phyloP scores from a whole-genome alignment of 2,329 filamentous ascomycete species.

The Aspergillus versicolor region DNA sequence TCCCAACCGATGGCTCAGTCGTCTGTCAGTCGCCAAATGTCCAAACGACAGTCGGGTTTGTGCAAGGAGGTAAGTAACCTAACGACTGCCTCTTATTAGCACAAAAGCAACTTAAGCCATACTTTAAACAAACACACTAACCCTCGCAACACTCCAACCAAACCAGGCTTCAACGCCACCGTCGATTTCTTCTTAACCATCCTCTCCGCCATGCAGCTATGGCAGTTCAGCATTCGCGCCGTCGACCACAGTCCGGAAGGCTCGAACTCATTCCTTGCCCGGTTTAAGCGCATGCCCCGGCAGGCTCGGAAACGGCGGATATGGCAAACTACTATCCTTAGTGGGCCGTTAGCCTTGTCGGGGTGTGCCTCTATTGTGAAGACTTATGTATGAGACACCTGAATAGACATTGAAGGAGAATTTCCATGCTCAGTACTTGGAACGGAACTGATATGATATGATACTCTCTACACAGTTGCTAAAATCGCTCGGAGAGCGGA shows the following conservation, averaged over 20 bases:
- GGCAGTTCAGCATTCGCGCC: conserved; percentile 36
- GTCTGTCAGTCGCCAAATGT: conserved; percentile 33
- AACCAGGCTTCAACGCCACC: conserved; percentile 31
- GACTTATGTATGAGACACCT: conserved; percentile 28
- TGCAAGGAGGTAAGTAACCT: conserved; percentile 30
- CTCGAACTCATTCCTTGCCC: conserved; percentile 23
- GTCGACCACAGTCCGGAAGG: conserved; percentile 23
- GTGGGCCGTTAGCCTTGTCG: conserved; percentile 35
- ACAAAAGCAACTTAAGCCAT: background rate
- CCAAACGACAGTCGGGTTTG: conserved; percentile 37
- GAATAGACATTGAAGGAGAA: too few relatives aligned
- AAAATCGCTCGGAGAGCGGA: conserved; percentile 32
- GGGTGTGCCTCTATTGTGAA: conserved; percentile 38
- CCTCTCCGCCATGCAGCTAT: conserved; percentile 35
- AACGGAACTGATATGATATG: background rate
- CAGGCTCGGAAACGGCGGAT: conserved; percentile 31
- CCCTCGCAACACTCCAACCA: too few relatives aligned
- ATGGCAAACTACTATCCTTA: conserved; percentile 37
- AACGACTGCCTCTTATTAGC: background rate
- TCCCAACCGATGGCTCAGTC: conserved; percentile 35
- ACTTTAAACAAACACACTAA: background rate
- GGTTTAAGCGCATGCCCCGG: conserved; percentile 30
- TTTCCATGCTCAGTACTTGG: too few relatives aligned
- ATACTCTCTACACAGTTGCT: conserved; percentile 22
- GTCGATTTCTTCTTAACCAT: conserved; percentile 35